Evolutionary conservation across 1,139 yeast genomes (phyloP).

Genomic region (Yamadazyma spencermartinsiae): DNA sequence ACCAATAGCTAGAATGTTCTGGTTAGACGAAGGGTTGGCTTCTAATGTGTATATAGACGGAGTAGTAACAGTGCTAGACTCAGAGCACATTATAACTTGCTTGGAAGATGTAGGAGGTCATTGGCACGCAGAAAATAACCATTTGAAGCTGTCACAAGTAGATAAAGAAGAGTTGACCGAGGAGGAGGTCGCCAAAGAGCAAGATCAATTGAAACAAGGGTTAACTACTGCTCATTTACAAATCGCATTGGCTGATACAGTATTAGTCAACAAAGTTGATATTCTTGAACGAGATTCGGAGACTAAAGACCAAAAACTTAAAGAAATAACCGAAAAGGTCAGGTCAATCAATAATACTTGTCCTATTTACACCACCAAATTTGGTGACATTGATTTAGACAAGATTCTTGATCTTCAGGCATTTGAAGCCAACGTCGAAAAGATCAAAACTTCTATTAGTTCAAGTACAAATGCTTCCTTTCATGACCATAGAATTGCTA

Average conservation of each 20-base stretch:
- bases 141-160: constrained; percentile 24
- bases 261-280: constrained; percentile 79
- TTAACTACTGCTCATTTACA: constrained; percentile 87
- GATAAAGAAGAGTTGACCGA: constrained; percentile 25
- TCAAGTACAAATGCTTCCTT: constrained; percentile 21
- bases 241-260: constrained; percentile 83
- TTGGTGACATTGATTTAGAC: constrained; percentile 63
- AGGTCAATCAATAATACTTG: constrained; percentile 65
- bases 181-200: constrained; percentile 38
- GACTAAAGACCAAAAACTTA: constrained; percentile 18
- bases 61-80: constrained; percentile 87
- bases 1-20: constrained; percentile 94
- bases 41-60: constrained; percentile 90
- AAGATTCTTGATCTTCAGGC: constrained; percentile 78
- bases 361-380: constrained; percentile 65
- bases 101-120: constrained; percentile 70
- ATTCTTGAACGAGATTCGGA: constrained; percentile 24
- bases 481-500: constrained; percentile 59
- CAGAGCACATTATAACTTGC: constrained; percentile 64
- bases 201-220: constrained; percentile 38
- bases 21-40: constrained; percentile 89
- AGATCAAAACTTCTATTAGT: constrained; percentile 26
- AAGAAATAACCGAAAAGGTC: constrained; percentile 37
- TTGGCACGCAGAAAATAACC: constrained; percentile 46
- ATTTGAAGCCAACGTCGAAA: constrained; percentile 53